A percentile compares a stretch with the other conserved stretches of the same genome.
phyloP scores from a whole-genome alignment of 306 rosid species.

The Lotus japonicus region DNA sequence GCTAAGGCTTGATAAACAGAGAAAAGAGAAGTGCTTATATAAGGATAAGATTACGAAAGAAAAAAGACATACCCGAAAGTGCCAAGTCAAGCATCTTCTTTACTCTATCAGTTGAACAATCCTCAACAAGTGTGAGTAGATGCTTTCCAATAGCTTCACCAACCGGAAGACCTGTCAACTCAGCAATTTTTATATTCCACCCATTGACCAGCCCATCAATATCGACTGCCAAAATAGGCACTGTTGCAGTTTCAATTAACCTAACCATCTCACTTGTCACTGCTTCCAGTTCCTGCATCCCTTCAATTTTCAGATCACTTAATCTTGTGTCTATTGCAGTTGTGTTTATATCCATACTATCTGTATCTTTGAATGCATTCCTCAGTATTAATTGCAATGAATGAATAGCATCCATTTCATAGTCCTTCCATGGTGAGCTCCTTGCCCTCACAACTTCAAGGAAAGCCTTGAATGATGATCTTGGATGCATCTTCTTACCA shows the following conservation, averaged over 20 bases:
- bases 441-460: slow-evolving; percentile 82
- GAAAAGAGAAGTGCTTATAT: not conserved
- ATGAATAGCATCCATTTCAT: slow-evolving; percentile 97
- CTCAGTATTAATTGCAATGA: slow-evolving; percentile 93
- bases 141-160: slow-evolving; percentile 76
- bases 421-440: slow-evolving; percentile 89
- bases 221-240: slow-evolving; percentile 89
- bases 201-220: slow-evolving; percentile 77
- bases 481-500: slow-evolving; percentile 82
- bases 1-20: not conserved
- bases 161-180: slow-evolving; percentile 85
- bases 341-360: slow-evolving; percentile 23
- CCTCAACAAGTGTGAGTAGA: slow-evolving; percentile 79
- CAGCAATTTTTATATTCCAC: slow-evolving; percentile 85
- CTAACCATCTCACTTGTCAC: slow-evolving; percentile 96
- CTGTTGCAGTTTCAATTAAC: slow-evolving; percentile 89
- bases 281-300: slow-evolving; percentile 87
- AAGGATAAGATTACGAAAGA: not conserved
- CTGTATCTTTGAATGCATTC: slow-evolving; percentile 63
- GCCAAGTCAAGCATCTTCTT: slow-evolving; percentile 69
- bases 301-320: slow-evolving; percentile 65
- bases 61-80: slow-evolving; percentile 48
- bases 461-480: slow-evolving; percentile 96
- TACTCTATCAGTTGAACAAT: slow-evolving; percentile 56
- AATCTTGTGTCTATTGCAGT: slow-evolving; percentile 49